These are phyloP conservation scores for Heracleum sosnowskyi DNA, from an alignment of 129 eudicot genomes.

Conservation along the genomic window DNA sequence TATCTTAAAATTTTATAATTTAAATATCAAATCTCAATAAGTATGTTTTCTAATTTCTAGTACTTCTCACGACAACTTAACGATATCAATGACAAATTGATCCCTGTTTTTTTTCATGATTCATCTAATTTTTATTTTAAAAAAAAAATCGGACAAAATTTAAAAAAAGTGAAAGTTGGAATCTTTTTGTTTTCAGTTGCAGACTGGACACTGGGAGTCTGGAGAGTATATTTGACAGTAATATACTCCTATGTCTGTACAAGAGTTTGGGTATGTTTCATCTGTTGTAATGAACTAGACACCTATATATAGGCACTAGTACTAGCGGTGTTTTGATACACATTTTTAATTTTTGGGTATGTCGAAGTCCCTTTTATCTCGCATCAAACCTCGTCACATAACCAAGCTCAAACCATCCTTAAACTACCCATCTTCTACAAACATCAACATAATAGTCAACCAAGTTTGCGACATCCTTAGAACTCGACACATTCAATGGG, in stretches of 20 bases:
- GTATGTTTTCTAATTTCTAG: no score
- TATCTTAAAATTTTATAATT: no score
- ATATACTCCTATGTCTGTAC: no score
- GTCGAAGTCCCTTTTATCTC: slow-evolving; percentile 67
- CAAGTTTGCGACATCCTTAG: slow-evolving; percentile 47
- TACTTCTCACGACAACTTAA: no score
- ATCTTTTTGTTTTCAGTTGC: no score
- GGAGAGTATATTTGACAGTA: background rate
- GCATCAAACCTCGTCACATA: slow-evolving; percentile 54
- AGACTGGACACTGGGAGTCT: no score
- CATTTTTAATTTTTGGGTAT: slow-evolving; percentile 28
- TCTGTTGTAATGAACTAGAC: background rate
- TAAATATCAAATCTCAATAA: no score
- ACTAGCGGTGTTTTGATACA: background rate
- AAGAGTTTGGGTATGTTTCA: background rate
- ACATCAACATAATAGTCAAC: slow-evolving; percentile 32
- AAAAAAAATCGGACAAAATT: no score
- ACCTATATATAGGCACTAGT: background rate
- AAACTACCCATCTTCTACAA: background rate
- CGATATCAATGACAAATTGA: no score
- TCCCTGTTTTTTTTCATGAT: no score
- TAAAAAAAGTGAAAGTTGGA: no score
- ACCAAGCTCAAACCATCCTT: slow-evolving; percentile 26
- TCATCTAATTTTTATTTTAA: no score
- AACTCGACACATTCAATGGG: slow-evolving; percentile 52